A percentile compares a stretch with the other conserved stretches of the same genome.
Evolutionary conservation across 495 filamentous ascomycete species (phyloP).

Genomic region (Aspergillus biplanus): DNA sequence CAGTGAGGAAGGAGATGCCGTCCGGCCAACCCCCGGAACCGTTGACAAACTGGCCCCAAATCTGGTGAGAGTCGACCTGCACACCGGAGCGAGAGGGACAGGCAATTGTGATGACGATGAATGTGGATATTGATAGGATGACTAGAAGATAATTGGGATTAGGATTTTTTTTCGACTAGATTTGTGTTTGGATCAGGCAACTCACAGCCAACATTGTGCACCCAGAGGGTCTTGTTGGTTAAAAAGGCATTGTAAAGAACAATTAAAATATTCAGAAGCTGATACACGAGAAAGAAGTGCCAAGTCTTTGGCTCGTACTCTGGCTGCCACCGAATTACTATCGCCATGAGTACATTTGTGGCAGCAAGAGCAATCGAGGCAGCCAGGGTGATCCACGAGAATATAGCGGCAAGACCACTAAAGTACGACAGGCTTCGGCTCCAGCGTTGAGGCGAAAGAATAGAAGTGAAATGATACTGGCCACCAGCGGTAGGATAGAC

Average conservation of each 20-base stretch:
- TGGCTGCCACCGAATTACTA: conserved; percentile 33
- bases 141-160: conserved; percentile 20
- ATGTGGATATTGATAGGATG: conserved; percentile 31
- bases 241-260: conserved; percentile 35
- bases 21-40: conserved; percentile 37
- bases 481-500: conserved; percentile 57
- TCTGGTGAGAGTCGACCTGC: conserved; percentile 22
- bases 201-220: conserved; percentile 39
- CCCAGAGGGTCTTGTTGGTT: conserved; percentile 35
- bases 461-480: conserved; percentile 47
- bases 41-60: conserved; percentile 36
- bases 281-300: conserved; percentile 48
- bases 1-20: conserved; percentile 39
- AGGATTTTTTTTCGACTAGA: not conserved
- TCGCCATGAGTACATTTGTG: conserved; percentile 31
- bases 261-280: conserved; percentile 34
- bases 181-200: conserved; percentile 11
- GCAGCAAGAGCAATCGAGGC: conserved; percentile 29
- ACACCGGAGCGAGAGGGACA: conserved; percentile 32
- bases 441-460: conserved; percentile 32
- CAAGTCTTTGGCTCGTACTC: conserved; percentile 32
- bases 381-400: conserved; percentile 33
- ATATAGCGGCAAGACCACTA: conserved; percentile 33
- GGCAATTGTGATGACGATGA: conserved; percentile 34
- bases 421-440: conserved; percentile 30